Base-by-base conservation (phyloP, 148 eudicot species). In the Mesembryanthemum crystallinum region DNA sequence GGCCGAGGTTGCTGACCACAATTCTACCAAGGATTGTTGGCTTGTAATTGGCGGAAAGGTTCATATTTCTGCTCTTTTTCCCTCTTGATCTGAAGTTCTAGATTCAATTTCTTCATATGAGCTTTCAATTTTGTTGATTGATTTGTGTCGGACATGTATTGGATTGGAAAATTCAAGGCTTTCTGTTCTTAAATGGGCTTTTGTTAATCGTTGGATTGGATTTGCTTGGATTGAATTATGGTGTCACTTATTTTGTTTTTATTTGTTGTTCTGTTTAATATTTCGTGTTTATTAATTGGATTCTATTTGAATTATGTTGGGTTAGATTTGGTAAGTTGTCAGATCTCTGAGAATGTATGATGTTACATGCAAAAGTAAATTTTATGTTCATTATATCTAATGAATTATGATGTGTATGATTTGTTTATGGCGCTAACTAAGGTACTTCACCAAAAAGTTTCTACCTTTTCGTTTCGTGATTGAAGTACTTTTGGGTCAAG, bases 21-120 rank as follows among this genome's bases (percentile, higher is more conserved):
- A 84, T 79, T 76, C 75, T 77, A 20, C 88, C 78, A 85, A 88
- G 73, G 98, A 94, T 71, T 94, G 98, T 27, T 94, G 98, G 98
- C 91, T 94, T 64, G 74, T 91, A 67, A 91, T 94, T 57, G 67
- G 79, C 66, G 97, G 94, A 77, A 94, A 94, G 98, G 98, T 93
- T 59, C 3, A 28, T 14, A 58, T 72, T 67, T 68, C 37, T 45
- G 21, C 32, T 37, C 21, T 35, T 63, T 9, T 77, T 43, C 14
- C 6, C 47, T 71, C 23, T 12, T 63, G 55, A 72, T 35, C 68
- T 51, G 17, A 11, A 30, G 5, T 42, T 5, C 1, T 17, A 54
- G 10, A 27, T 75, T 59, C 60, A 33, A 30, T 29, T 42, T 18
- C 75, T 1, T 75, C 20, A 4, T 61, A n/a, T 80, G 13, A 11